Evolutionary conservation across 208 protist species (phyloP).

Genomic region (Trypanosoma theileri): DNA sequence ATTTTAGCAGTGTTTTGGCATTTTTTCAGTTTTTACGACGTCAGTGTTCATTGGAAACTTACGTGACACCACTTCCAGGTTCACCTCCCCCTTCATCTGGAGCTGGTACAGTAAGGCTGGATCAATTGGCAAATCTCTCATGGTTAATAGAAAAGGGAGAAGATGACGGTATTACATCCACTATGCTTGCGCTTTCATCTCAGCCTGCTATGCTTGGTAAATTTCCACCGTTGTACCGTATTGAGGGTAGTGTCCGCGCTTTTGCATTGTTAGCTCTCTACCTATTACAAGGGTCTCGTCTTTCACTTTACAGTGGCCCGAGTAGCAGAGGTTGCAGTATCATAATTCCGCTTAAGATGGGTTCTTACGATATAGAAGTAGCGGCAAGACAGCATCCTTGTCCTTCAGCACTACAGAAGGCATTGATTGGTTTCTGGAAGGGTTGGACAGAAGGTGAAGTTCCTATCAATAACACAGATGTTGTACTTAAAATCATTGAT

Average conservation of each 20-base stretch:
- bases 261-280: slow-evolving; percentile 74
- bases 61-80: slow-evolving; percentile 30
- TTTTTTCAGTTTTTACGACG: slow-evolving; percentile 40
- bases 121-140: slow-evolving; percentile 44
- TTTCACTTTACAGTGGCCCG: slow-evolving; percentile 57
- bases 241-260: slow-evolving; percentile 49
- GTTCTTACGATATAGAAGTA: slow-evolving; percentile 47
- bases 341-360: slow-evolving; percentile 61
- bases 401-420: slow-evolving; percentile 61
- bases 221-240: slow-evolving; percentile 30
- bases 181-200: slow-evolving; percentile 36
- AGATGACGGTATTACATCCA: slow-evolving; percentile 72
- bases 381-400: slow-evolving; percentile 62
- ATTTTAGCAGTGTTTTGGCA: slow-evolving; percentile 25
- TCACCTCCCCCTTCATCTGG: not conserved
- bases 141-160: slow-evolving; percentile 54
- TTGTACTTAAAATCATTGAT: slow-evolving; percentile 71
- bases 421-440: slow-evolving; percentile 77
- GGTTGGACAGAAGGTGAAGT: slow-evolving; percentile 24
- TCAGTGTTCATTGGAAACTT: slow-evolving; percentile 41
- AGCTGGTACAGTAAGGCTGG: slow-evolving; percentile 25
- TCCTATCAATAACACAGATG: slow-evolving; percentile 56
- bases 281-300: slow-evolving; percentile 69
- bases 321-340: slow-evolving; percentile 42
- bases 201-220: slow-evolving; percentile 38